These are phyloP conservation scores for Gossypium arboreum DNA, from an alignment of 345 rosid species.

Conservation along the genomic window DNA sequence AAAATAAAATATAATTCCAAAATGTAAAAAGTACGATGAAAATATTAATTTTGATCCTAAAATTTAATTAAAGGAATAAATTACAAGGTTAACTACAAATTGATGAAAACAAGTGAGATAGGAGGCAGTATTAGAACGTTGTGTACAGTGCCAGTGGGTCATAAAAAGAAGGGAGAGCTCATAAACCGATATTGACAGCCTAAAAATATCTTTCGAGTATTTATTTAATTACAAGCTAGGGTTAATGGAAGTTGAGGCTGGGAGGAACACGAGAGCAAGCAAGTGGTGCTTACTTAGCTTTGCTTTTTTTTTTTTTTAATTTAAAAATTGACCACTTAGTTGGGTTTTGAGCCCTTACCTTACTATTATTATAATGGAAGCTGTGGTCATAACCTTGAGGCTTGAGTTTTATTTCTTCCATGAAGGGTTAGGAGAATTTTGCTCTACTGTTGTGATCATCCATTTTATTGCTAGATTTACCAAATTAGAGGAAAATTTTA, in stretches of 20 bases:
- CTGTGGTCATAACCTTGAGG: slow-evolving; percentile 19
- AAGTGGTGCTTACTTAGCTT: slow-evolving; percentile 27
- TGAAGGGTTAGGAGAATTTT: background rate
- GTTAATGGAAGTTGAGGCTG: slow-evolving; percentile 29
- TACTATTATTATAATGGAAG: slow-evolving; percentile 19
- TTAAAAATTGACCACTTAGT: slow-evolving; percentile 18
- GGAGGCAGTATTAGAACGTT: background rate
- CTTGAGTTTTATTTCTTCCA: background rate
- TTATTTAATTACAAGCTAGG: slow-evolving; percentile 17
- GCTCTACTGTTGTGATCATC: background rate
- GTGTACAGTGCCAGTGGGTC: background rate
- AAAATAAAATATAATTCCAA: too few species aligned
- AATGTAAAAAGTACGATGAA: background rate
- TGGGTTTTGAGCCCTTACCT: slow-evolving; percentile 36
- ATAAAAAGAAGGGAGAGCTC: slow-evolving; percentile 13
- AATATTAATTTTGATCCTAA: background rate
- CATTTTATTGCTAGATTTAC: background rate
- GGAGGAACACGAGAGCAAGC: slow-evolving; percentile 52
- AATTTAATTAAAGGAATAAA: background rate
- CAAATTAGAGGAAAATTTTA: too few species aligned
- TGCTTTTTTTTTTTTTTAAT: slow-evolving; percentile 18
- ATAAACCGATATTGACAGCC: slow-evolving; percentile 21
- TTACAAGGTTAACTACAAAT: background rate
- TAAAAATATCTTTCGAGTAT: slow-evolving; percentile 8
- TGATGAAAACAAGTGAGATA: background rate